phyloP scores from a whole-genome alignment of 129 eudicot genomes.

The Heracleum sosnowskyi region DNA sequence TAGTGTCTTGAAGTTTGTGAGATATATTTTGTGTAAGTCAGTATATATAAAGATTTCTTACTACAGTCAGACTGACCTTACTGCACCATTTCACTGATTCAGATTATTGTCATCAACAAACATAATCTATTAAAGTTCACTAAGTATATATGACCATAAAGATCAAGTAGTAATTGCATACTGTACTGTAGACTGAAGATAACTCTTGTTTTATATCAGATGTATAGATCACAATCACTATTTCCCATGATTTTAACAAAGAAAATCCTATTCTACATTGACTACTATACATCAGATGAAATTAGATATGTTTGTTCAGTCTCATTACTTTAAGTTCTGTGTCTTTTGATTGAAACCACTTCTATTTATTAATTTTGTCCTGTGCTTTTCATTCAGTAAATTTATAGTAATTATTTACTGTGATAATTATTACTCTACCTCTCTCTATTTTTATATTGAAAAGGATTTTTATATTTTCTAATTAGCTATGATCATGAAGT shows the following conservation, averaged over 20 bases:
- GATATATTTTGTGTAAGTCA: not conserved
- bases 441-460: no score
- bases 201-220: constrained; percentile 9
- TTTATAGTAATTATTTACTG: not conserved
- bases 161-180: not conserved
- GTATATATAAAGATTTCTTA: not conserved
- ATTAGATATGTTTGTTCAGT: not conserved
- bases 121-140: not conserved
- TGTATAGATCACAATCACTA: constrained; percentile 6
- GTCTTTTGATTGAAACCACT: not conserved
- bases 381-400: not conserved
- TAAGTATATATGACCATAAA: not conserved
- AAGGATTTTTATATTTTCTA: not conserved
- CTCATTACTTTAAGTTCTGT: not conserved
- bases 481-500: not conserved
- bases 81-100: constrained; percentile 8
- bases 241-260: constrained; percentile 1
- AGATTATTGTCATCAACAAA: not conserved
- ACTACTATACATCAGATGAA: not conserved
- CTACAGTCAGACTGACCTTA: not conserved
- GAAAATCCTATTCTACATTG: not conserved
- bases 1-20: not conserved
- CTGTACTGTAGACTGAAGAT: not conserved
- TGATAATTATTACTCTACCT: not conserved
- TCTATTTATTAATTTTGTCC: not conserved